Evolutionary conservation across 805 yeast genomes (phyloP).

Genomic region (Metschnikowia bowlesiae): DNA sequence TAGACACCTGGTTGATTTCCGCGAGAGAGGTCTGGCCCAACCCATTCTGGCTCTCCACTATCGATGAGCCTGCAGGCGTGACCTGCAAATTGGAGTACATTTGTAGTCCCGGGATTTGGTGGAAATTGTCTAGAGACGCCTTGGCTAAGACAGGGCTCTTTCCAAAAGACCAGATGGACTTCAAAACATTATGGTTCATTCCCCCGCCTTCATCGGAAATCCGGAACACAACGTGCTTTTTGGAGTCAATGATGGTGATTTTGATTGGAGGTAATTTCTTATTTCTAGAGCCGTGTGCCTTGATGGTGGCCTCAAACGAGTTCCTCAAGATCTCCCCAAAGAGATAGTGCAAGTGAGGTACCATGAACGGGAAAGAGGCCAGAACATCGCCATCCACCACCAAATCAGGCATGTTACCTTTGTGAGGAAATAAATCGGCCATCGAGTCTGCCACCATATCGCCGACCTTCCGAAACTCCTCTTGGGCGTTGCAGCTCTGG

Average conservation of each 20-base stretch:
- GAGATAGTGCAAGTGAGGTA: slow-evolving; percentile 80
- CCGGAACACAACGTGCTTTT: slow-evolving; percentile 66
- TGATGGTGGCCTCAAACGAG: slow-evolving; percentile 75
- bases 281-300: slow-evolving; percentile 26
- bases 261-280: slow-evolving; percentile 63
- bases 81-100: slow-evolving; percentile 39
- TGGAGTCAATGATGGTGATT: slow-evolving; percentile 67
- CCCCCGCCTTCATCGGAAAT: slow-evolving; percentile 94
- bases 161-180: slow-evolving; percentile 83
- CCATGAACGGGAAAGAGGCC: slow-evolving; percentile 73
- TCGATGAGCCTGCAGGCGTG: slow-evolving; percentile 38
- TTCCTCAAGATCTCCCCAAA: slow-evolving; percentile 86
- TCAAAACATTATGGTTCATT: slow-evolving; percentile 52
- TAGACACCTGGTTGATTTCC: slow-evolving; percentile 29
- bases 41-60: slow-evolving; percentile 22
- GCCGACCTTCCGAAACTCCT: slow-evolving; percentile 56
- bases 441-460: slow-evolving; percentile 48
- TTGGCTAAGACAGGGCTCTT: slow-evolving; percentile 59
- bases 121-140: slow-evolving; percentile 60
- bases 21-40: slow-evolving; percentile 41
- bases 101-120: slow-evolving; percentile 61
- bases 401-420: slow-evolving; percentile 63
- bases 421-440: slow-evolving; percentile 48
- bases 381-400: slow-evolving; percentile 69
- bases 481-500: slow-evolving; percentile 68